Base-by-base conservation (phyloP, 2,329 filamentous ascomycete genomes). In the Cercospora sp. region DNA sequence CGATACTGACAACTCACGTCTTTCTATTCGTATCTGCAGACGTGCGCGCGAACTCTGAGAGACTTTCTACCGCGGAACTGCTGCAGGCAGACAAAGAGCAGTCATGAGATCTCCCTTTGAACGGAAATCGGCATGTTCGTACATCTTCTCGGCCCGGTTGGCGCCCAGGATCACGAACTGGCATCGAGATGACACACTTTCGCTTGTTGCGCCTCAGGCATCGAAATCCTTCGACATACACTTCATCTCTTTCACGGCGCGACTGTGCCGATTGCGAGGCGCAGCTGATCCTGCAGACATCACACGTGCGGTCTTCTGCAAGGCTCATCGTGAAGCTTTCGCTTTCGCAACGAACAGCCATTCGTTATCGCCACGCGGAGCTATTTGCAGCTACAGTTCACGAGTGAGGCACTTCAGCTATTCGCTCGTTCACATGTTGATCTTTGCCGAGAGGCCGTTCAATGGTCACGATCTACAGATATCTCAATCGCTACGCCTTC, bases 231-330 rank as follows among this genome's bases (percentile, higher is more conserved):
- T 16, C 16, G 26, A 30, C 60, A 13, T 45, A n/a, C 39, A 30
- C 48, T 55, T 53, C 48, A 53, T 28, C 5, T 28, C 28, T 28
- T 62, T 10, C 7, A 62, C 36, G 60, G 60, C 33, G 20, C 39
- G 20, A 45, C 16, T 63, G 28, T 55, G 45, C 45, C 61, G 61
- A 63, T 55, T 39, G 45, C 28, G 42, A 63, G 61, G 48, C 45
- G 61, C 61, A 63, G 61, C 61, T 16, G 10, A 53, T 55, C 61
- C 42, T 63, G 10, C 48, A 63, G 20, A 23, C 45, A 55, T 26
- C 45, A 55, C 48, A 55, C 51, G 61, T 53, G 42, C 28, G 4
- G 1, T 55, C 48, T 30, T 62, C 28, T 16, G 45, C 48, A 39
- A 63, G 45, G 61, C 30, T 55, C 26, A 63, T 59, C 55, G n/a